Evolutionary conservation across 441 rosid species (phyloP), one percentile per base, ranked within the genome.

Genomic region (Hura crepitans): DNA sequence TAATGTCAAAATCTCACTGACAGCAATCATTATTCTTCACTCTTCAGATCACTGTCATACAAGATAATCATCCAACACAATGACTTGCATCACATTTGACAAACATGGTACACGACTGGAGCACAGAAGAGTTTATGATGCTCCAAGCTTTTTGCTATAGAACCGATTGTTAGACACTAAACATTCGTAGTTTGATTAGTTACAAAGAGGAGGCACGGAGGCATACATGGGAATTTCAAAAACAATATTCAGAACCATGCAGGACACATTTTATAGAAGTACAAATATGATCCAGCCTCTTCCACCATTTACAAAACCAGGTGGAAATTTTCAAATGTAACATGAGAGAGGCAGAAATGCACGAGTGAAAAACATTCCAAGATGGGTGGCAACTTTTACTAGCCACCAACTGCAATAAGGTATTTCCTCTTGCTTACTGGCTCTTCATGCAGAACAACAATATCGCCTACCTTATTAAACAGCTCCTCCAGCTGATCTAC

Each of bases 401-500:
- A 89, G 79, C 79, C 77, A 70, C 84, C 81, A 42, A 75, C 79
- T 1, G 89, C 92, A 45, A 74, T 76, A 53, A 89, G 72, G 77
- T 90, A 85, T 73, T 89, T 94, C 80, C 73, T 81, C 72, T 86
- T 83, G 79, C 82, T 85, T 42, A 18, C 76, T 18, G 91, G 87
- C 31, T 95, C 98, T 85, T 89, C 95, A 33, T 81, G 83, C 75
- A 95, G 64, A 62, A 81, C 66, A 71, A 84, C 96, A 60, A 95
- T 83, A 74, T 92, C 96, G 3, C 65, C 72, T 74, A 89, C 78
- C 84, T 86, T 92, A 69, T 82, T 77, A 33, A 92, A 80, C 66
- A 95, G 86, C 73, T 90, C 93, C 70, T 92, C 98, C 72, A 95
- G 87, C 66, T 77, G 78, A 72, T 86, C 81, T 53, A 88, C 88